Conservation (phyloP, 1,139 yeast species). For the Magnusiomyces sp. region DNA sequence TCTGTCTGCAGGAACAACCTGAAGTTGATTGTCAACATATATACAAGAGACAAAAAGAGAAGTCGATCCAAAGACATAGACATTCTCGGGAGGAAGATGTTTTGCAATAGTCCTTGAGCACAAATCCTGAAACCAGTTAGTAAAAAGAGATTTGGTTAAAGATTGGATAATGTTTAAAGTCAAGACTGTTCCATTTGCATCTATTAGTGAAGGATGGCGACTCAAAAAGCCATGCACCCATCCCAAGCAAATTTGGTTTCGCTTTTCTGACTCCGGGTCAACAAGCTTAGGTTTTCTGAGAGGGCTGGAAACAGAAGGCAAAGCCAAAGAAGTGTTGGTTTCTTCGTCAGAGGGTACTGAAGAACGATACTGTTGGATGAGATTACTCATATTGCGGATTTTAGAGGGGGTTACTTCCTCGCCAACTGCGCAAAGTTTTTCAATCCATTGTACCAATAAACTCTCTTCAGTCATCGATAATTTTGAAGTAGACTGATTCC, state of each 20-base stretch:
- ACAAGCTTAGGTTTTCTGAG: constrained; percentile 1
- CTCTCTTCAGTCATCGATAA: constrained; percentile 10
- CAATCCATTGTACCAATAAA: constrained; percentile 7
- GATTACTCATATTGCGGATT: constrained; percentile 10
- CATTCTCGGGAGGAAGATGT: constrained; percentile 4
- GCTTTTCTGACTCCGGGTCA: constrained; percentile 10
- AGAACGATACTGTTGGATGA: constrained; percentile 11
- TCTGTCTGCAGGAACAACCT: constrained; percentile 8
- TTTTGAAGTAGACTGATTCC: constrained; percentile 3
- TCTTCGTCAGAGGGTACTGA: not conserved
- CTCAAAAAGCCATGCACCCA: constrained; percentile 15
- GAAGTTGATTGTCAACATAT: constrained; percentile 9
- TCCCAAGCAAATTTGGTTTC: constrained; percentile 11
- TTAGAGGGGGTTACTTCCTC: constrained; percentile 11
- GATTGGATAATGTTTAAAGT: constrained; percentile 3
- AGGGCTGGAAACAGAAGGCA: not conserved
- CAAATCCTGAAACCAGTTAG: constrained; percentile 7
- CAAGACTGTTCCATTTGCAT: constrained; percentile 12
- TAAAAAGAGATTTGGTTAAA: constrained; percentile 2
- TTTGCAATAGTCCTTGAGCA: not conserved
- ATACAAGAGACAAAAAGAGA: constrained; percentile 5
- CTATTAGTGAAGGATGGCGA: constrained; percentile 11
- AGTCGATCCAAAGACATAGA: constrained; percentile 10
- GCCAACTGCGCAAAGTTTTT: constrained; percentile 7
- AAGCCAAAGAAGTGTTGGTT: no score